These are phyloP conservation scores for Phaeosphaeria sp. DNA, from an alignment of 2,329 filamentous ascomycete genomes.

Conservation along the genomic window DNA sequence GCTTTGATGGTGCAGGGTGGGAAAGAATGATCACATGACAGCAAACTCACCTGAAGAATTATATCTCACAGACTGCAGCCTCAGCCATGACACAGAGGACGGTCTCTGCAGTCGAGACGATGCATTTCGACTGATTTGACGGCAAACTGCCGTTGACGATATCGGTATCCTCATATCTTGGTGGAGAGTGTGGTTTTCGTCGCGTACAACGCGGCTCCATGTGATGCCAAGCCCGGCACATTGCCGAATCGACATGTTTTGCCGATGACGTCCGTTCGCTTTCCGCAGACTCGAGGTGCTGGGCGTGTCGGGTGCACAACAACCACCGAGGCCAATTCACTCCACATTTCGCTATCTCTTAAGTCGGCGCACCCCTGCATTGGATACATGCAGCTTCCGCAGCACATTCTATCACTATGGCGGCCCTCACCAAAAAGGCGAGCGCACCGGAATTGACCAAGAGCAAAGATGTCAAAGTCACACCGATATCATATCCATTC, in stretches of 20 bases:
- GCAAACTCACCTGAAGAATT: conserved; percentile 42
- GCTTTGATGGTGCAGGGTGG: not conserved
- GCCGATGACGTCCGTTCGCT: conserved; percentile 33
- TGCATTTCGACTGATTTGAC: conserved; percentile 19
- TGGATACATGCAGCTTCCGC: conserved; percentile 24
- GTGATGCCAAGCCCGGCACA: conserved; percentile 34
- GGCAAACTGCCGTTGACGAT: conserved; percentile 28
- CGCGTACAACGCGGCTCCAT: conserved; percentile 21
- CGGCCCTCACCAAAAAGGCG: conserved; percentile 47
- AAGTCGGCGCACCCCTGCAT: conserved; percentile 7
- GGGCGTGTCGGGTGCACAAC: conserved; percentile 32
- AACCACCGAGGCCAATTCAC: conserved; percentile 22
- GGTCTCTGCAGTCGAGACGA: conserved; percentile 12
- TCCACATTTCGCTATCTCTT: conserved; percentile 12
- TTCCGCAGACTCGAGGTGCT: conserved; percentile 9
- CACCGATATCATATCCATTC: conserved; percentile 56
- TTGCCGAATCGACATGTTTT: conserved; percentile 24
- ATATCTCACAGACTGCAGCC: conserved; percentile 28
- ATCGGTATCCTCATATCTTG: conserved; percentile 32
- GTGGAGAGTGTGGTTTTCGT: conserved; percentile 9
- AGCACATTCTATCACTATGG: conserved; percentile 39
- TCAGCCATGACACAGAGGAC: conserved; percentile 16
- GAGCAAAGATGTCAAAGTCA: conserved; percentile 51
- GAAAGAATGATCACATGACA: conserved; percentile 37
- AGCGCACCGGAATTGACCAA: conserved; percentile 44